These are phyloP conservation scores for Gossypium bickii DNA, from an alignment of 345 rosid genomes.

Conservation along the genomic window DNA sequence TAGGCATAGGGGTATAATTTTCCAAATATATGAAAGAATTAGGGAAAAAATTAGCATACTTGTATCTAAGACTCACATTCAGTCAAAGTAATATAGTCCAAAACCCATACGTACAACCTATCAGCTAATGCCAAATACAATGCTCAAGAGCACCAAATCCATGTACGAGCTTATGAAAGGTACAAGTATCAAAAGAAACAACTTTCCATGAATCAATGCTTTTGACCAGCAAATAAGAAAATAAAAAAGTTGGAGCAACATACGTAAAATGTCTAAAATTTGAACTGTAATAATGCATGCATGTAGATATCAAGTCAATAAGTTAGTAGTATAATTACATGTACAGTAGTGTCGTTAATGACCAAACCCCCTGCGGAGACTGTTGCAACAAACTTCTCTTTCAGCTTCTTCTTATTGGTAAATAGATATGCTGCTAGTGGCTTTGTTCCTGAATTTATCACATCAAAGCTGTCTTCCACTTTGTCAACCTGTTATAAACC, in stretches of 20 bases:
- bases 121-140: background rate
- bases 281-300: conserved; percentile 1
- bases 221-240: background rate
- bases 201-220: too few relatives aligned
- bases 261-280: background rate
- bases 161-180: background rate
- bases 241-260: background rate
- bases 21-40: too few relatives aligned
- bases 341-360: conserved; percentile 79
- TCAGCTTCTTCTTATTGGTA: conserved; percentile 65
- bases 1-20: too few relatives aligned
- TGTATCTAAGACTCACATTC: background rate
- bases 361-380: conserved; percentile 88
- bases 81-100: background rate
- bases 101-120: background rate
- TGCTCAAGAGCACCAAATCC: background rate
- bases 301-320: background rate
- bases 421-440: conserved; percentile 96
- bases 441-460: conserved; percentile 68
- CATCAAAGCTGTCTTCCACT: conserved; percentile 71
- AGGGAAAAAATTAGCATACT: background rate
- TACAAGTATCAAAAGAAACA: background rate
- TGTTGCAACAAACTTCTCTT: conserved; percentile 55
- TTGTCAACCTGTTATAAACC: conserved; percentile 54
- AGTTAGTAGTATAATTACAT: conserved; percentile 43